Base-by-base conservation (phyloP, 2,329 filamentous ascomycete species). In the Ophiostoma quercus region DNA sequence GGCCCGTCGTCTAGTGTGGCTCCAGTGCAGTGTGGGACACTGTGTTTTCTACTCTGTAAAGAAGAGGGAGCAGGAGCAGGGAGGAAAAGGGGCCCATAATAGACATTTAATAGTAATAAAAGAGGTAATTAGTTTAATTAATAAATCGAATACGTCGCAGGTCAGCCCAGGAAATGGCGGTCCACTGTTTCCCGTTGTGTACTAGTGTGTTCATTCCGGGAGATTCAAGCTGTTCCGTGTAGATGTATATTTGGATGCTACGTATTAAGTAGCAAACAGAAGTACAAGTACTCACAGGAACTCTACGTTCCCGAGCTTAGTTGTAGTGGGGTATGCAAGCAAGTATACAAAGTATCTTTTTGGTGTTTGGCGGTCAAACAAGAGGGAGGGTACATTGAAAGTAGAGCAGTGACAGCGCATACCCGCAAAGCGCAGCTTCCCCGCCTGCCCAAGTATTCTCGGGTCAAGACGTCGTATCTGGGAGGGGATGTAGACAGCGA, bases 191-290 rank as follows among this genome's bases (percentile, higher is more conserved):
- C 69, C 67, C 25, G 34, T 68, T 71, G 25, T 7, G 66, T 71
- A n/a, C 69, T 74, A 74, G 72, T 69, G 1, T 43, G 3, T 60
- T 71, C 67, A 72, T 73, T 73, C 72, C 73, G 71, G 74, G 71
- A 73, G 70, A 72, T 73, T 74, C 72, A 72, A 70, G 71, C 67
- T 71, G 71, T 63, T 66, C 71, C 71, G 60, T 34, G 34, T 34
- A 34, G 2, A 5, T 5, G 34, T 34, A 34, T 3, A 34, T 34
- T 6, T 34, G 34, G 34, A 1, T 34, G 34, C 2, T 29, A 29
- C 25, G 1, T 29, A 29, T 29, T 29, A 29, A 29, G 25, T 29
- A 29, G 25, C 25, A 29, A 29, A 29, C 25, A 29, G 25, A 29
- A 39, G 62, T 65, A 22, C 62, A 6, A 2, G 9, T 65, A 65